These are phyloP conservation scores for Backusella liffmaniae DNA, from an alignment of 192 early-diverging fungal species.

Conservation along the genomic window DNA sequence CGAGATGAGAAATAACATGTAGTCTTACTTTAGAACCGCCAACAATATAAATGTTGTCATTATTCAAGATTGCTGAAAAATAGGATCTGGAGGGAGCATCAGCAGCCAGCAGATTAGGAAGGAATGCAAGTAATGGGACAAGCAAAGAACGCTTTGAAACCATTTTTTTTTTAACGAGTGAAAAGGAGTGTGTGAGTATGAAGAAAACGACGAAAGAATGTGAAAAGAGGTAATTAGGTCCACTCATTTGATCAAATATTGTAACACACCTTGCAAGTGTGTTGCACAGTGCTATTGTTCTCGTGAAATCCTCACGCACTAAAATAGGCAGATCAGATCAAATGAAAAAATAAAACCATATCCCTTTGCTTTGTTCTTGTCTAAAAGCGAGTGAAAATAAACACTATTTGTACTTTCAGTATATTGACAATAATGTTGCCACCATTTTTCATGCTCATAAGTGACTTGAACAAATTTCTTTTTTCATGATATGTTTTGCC, in stretches of 20 bases:
- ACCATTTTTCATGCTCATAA: not conserved
- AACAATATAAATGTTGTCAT: not conserved
- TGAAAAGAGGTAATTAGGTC: not conserved
- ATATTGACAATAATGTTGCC: not conserved
- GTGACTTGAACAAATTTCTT: no score
- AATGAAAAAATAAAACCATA: not conserved
- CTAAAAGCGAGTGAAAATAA: not conserved
- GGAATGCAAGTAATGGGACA: not conserved
- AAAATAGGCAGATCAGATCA: not conserved
- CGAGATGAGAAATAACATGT: not conserved
- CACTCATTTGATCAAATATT: slow-evolving; percentile 6
- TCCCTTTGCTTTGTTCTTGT: not conserved
- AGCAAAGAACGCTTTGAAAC: not conserved
- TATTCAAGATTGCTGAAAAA: not conserved
- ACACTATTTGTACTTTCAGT: not conserved
- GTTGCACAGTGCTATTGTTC: not conserved
- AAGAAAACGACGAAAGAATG: not conserved
- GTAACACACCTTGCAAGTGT: not conserved
- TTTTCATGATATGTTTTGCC: no score
- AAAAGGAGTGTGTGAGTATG: not conserved
- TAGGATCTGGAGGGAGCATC: not conserved
- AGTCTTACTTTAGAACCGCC: not conserved
- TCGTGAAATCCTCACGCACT: slow-evolving; percentile 2
- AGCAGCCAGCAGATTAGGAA: not conserved
- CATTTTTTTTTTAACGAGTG: not conserved